Percentiles rank a stretch among this genome's conserved stretches.
Evolutionary conservation across 225 moss, liverwort and hornwort genomes (phyloP).

Genomic region (Anthoceros angustus): DNA sequence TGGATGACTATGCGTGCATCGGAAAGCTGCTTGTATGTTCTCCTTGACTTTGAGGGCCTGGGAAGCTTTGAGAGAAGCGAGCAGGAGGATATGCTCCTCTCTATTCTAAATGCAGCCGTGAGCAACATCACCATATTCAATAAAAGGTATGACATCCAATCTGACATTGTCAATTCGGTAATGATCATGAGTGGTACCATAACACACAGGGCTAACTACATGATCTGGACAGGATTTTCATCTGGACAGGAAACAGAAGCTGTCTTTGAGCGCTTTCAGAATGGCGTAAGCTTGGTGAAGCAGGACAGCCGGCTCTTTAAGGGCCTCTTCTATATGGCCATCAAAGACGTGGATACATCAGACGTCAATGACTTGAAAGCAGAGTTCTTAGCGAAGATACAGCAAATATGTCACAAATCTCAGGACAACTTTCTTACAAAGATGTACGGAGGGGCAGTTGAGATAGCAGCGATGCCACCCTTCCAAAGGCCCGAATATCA

Average conservation of each 20-base stretch:
- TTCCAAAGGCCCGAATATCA: conserved; percentile 35
- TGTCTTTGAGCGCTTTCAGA: conserved; percentile 26
- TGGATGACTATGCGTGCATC: conserved; percentile 44
- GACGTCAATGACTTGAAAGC: too few relatives aligned
- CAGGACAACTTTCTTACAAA: conserved; percentile 40
- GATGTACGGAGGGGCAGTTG: conserved; percentile 44
- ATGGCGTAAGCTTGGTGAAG: conserved; percentile 23
- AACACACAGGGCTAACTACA: background rate
- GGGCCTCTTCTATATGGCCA: conserved; percentile 48
- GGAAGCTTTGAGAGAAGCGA: conserved; percentile 65
- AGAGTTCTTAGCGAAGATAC: too few relatives aligned
- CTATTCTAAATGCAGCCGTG: conserved; percentile 53
- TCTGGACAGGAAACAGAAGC: conserved; percentile 32
- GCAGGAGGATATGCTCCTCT: conserved; percentile 58
- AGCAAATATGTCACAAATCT: too few relatives aligned
- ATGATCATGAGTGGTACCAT: background rate
- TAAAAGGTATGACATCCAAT: conserved; percentile 21
- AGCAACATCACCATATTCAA: conserved; percentile 54
- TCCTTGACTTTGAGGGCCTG: conserved; percentile 49
- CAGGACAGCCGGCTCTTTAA: conserved; percentile 30
- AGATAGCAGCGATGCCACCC: conserved; percentile 46
- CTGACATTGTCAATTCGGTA: background rate
- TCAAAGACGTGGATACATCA: conserved; percentile 57
- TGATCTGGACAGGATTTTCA: conserved; percentile 24
- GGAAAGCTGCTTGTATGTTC: conserved; percentile 32